Evolutionary conservation across 2,329 filamentous ascomycete genomes (phyloP), one percentile per base, ranked within the genome.

Genomic region (Talaromyces sp.): DNA sequence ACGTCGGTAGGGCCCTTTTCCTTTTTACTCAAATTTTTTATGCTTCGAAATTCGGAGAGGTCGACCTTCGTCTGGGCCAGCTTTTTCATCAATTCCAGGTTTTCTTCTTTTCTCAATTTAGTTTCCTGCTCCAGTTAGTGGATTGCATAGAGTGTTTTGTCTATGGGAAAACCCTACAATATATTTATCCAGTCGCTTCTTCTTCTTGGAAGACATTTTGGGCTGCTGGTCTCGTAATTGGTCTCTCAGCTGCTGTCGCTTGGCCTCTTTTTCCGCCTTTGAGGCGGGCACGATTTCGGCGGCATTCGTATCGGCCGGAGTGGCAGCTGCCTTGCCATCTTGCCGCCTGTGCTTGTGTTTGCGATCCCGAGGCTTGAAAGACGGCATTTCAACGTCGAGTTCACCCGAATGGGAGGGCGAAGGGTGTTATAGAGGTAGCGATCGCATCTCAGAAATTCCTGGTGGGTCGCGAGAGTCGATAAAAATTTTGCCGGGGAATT

Each of bases 91-190:
- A 99, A 80, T 61, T 87, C 89, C 30, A 91, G 82, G 70, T 91
- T 96, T 75, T 98, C 93, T 72, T 99, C 95, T 75, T 96, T 97
- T 75, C 88, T 90, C 53, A 99, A 81, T 82, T 99, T 99, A 62
- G 85, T 95, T 70, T 98, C 93, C 82, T 84, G 68, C 32, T 49
- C 19, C 19, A 4, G 25, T 62, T 53, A 62, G 60, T 36, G 22
- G 22, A 11, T 13, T 22, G 39, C n/a, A 32, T 25, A 17, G 3
- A n/a, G 33, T n/a, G 33, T 25, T 22, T 25, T 47, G n/a, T 25
- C 27, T n/a, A 10, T 17, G 19, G 25, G 10, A 17, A 47, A 33
- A 6, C 73, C 79, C 36, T 72, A 84, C 83, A 73, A 89, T 86
- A 66, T 89, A 89, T 70, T 89, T 88, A 67, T 89, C 85, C 64